Percentiles rank a stretch among this genome's conserved stretches.
Conservation (phyloP, 441 rosid species). For the Theobroma grandiflorum region DNA sequence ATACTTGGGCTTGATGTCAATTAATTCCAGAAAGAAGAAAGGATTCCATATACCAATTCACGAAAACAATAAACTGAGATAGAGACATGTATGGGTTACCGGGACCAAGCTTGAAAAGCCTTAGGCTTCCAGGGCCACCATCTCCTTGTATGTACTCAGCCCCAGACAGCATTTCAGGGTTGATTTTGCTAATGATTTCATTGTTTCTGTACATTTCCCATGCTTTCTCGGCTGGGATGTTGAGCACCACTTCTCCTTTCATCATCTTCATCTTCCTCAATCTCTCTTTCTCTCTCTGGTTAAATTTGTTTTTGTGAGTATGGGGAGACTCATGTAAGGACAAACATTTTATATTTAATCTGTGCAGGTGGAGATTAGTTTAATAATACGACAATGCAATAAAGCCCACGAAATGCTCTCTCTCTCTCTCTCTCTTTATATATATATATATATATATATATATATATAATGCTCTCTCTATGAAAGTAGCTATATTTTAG, state of each 20-base stretch:
- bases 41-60: not conserved
- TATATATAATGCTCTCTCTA: too few relatives aligned
- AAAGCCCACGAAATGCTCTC: slow-evolving; percentile 15
- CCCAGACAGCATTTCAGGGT: slow-evolving; percentile 45
- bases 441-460: too few relatives aligned
- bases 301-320: not conserved
- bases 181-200: slow-evolving; percentile 44
- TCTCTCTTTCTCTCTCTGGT: not conserved
- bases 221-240: slow-evolving; percentile 46
- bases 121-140: slow-evolving; percentile 49
- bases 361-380: slow-evolving; percentile 18
- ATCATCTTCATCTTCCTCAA: slow-evolving; percentile 31
- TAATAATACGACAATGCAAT: slow-evolving; percentile 22
- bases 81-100: slow-evolving; percentile 28
- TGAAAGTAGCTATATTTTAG: too few relatives aligned
- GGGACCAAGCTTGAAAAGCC: slow-evolving; percentile 54
- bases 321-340: slow-evolving; percentile 4
- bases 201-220: slow-evolving; percentile 56
- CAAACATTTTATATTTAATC: not conserved
- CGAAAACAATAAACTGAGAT: not conserved
- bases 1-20: not conserved
- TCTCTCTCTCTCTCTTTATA: too few relatives aligned
- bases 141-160: slow-evolving; percentile 44
- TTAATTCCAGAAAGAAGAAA: not conserved
- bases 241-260: slow-evolving; percentile 47